phyloP scores from a whole-genome alignment of 2,329 filamentous ascomycete genomes.

The Aspergillus novofumigatus region DNA sequence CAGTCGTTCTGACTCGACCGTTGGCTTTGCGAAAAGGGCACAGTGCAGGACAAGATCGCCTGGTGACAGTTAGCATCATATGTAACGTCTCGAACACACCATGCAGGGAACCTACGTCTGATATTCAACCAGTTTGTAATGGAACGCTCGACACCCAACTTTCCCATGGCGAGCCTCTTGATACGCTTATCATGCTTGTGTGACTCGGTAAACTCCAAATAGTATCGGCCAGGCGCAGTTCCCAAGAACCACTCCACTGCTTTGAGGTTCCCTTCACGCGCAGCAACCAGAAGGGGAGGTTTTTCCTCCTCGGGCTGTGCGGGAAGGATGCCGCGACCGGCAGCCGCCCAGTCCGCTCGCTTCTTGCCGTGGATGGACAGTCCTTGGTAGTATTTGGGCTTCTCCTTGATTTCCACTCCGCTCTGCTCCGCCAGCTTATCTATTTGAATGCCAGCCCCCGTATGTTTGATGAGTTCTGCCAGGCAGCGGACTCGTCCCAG shows the following conservation, averaged over 20 bases:
- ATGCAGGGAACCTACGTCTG: constrained; percentile 45
- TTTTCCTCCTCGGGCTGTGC: background rate
- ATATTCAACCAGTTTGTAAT: constrained; percentile 48
- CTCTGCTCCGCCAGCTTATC: constrained; percentile 62
- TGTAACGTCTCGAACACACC: background rate
- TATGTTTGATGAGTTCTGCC: constrained; percentile 60
- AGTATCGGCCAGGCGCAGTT: constrained; percentile 63
- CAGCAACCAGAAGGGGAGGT: background rate
- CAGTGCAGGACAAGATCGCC: constrained; percentile 59
- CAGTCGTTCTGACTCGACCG: constrained; percentile 47
- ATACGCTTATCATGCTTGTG: constrained; percentile 56
- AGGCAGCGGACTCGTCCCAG: constrained; percentile 33
- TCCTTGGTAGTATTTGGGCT: constrained; percentile 71
- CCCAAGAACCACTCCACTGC: constrained; percentile 73
- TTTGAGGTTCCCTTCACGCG: constrained; percentile 51
- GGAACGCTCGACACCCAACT: constrained; percentile 60
- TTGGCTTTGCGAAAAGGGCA: constrained; percentile 50
- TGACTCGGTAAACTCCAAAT: constrained; percentile 63
- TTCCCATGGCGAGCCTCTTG: constrained; percentile 14
- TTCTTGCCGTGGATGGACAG: constrained; percentile 73
- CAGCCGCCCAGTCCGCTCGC: constrained; percentile 67
- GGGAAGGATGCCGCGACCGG: constrained; percentile 42
- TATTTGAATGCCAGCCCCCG: constrained; percentile 66
- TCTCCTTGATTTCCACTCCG: constrained; percentile 59
- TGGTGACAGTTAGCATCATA: constrained; percentile 8